phyloP scores from a whole-genome alignment of 148 eudicot species.

The Rhododendron ovatum region DNA sequence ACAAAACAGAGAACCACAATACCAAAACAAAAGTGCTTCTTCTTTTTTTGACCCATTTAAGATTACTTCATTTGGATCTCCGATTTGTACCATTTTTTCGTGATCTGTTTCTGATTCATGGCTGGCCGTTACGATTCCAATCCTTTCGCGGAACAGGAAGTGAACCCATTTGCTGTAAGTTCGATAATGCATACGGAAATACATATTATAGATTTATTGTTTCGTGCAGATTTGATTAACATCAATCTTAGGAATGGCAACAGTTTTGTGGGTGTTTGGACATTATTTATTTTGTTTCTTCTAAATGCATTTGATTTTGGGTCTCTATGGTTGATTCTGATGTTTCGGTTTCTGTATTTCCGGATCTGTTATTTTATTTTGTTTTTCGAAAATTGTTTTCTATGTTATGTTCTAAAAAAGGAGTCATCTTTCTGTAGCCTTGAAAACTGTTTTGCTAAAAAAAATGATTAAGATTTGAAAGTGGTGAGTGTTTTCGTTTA shows the following conservation, averaged over 20 bases:
- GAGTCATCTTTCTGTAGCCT: not conserved
- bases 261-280: not conserved
- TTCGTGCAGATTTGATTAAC: too few relatives aligned
- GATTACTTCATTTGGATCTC: not conserved
- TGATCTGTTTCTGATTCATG: conserved; percentile 19
- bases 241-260: too few relatives aligned
- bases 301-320: not conserved
- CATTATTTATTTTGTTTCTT: not conserved
- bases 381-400: not conserved
- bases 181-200: not conserved
- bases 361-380: conserved; percentile 6
- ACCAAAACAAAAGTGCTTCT: not conserved
- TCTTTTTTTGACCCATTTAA: not conserved
- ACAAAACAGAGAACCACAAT: not conserved
- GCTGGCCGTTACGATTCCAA: conserved; percentile 48
- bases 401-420: not conserved
- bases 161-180: conserved; percentile 68
- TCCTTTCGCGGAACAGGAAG: conserved; percentile 60
- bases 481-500: not conserved
- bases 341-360: not conserved
- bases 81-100: not conserved
- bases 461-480: not conserved
- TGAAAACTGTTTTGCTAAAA: not conserved
- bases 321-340: not conserved
- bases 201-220: not conserved